A percentile compares a stretch with the other conserved stretches of the same genome.
phyloP scores from a whole-genome alignment of 345 rosid genomes.

The Sonneratia alba region DNA sequence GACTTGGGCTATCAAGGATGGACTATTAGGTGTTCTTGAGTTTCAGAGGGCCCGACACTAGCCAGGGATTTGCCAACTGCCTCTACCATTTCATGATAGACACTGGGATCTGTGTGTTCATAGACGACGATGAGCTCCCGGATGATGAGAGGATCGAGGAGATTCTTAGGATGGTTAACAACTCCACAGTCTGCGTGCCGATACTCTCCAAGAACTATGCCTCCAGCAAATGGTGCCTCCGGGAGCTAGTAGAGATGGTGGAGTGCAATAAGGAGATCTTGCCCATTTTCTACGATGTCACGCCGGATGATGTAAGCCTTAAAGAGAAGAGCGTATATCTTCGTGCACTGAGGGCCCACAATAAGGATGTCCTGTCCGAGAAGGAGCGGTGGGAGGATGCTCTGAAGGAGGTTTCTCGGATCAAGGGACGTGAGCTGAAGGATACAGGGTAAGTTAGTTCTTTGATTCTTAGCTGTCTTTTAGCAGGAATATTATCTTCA shows the following conservation, averaged over 20 bases:
- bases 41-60: neutral
- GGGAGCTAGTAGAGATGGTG: neutral
- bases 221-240: slow-evolving; percentile 7
- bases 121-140: neutral
- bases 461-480: too few relatives aligned
- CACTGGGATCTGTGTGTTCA: neutral
- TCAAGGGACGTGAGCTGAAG: too few relatives aligned
- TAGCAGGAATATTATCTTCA: too few relatives aligned
- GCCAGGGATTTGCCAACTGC: neutral
- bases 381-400: too few relatives aligned
- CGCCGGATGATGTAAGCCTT: too few relatives aligned
- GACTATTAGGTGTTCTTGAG: neutral
- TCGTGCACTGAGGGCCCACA: too few relatives aligned
- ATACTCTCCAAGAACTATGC: slow-evolving; percentile 2
- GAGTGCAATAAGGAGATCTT: neutral
- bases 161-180: neutral
- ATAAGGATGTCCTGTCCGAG: too few relatives aligned
- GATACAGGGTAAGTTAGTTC: too few relatives aligned
- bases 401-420: too few relatives aligned
- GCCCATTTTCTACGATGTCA: neutral
- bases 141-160: neutral
- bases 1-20: too few relatives aligned
- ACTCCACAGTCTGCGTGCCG: neutral
- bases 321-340: too few relatives aligned
- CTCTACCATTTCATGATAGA: neutral